These are phyloP conservation scores for Salix exigua DNA, from an alignment of 345 rosid species.

Conservation along the genomic window DNA sequence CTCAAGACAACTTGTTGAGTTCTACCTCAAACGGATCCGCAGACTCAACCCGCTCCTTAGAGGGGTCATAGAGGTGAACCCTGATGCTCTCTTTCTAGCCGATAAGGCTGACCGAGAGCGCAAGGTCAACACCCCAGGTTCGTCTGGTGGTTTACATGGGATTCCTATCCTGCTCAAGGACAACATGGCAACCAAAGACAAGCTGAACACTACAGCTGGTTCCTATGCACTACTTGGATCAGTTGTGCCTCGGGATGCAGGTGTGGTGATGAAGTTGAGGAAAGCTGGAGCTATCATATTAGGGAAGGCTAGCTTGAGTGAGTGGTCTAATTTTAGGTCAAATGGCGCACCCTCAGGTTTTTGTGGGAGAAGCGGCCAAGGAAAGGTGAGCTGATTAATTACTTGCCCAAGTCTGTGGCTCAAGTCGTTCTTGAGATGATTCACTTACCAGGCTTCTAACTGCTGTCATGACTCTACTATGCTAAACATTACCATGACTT, in stretches of 20 bases:
- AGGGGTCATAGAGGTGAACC: constrained; percentile 21
- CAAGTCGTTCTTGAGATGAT: no score
- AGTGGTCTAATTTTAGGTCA: constrained; percentile 45
- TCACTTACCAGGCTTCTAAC: no score
- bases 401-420: not conserved
- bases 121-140: constrained; percentile 2
- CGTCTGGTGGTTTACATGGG: constrained; percentile 38
- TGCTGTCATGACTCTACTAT: no score
- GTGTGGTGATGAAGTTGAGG: constrained; percentile 45
- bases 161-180: constrained; percentile 58
- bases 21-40: constrained; percentile 1
- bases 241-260: constrained; percentile 41
- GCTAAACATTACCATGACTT: no score
- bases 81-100: constrained; percentile 8
- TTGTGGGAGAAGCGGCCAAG: constrained; percentile 50
- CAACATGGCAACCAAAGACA: constrained; percentile 48
- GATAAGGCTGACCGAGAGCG: constrained; percentile 23
- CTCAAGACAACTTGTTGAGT: constrained; percentile 29
- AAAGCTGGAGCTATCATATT: constrained; percentile 47
- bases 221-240: constrained; percentile 44
- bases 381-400: constrained; percentile 32
- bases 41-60: constrained; percentile 33
- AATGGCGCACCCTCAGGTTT: constrained; percentile 30
- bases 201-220: constrained; percentile 52
- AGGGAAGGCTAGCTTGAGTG: constrained; percentile 58